Evolutionary conservation across 139 green algal species (phyloP).

Genomic region (Tetraselmis chui): DNA sequence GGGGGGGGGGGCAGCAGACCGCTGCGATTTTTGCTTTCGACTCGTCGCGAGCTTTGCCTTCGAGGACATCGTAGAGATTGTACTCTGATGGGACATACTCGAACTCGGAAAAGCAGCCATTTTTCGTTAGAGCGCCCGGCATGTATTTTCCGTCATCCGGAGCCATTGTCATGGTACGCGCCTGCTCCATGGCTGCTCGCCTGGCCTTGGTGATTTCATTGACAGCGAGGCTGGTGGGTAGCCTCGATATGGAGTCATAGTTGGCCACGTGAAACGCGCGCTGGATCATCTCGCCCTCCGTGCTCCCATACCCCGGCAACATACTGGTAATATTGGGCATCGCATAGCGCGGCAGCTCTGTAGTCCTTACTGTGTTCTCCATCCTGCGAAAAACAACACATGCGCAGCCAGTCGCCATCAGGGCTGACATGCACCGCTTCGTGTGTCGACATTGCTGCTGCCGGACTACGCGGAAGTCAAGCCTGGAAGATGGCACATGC

Average conservation of each 20-base stretch:
- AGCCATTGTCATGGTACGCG: not conserved
- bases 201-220: not conserved
- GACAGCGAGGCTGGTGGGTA: not conserved
- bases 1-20: too few species aligned
- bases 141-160: not conserved
- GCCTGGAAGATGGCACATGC: too few species aligned
- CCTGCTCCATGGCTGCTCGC: not conserved
- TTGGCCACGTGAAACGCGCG: conserved; percentile 48
- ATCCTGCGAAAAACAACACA: not conserved
- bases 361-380: not conserved
- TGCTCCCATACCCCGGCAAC: conserved; percentile 40
- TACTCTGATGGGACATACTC: conserved; percentile 44
- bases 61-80: conserved; percentile 31
- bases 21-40: conserved; percentile 29
- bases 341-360: conserved; percentile 32
- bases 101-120: conserved; percentile 40
- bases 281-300: conserved; percentile 42
- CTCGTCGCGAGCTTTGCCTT: conserved; percentile 34
- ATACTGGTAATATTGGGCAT: conserved; percentile 44
- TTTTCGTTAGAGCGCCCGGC: not conserved
- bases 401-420: too few species aligned
- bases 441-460: too few species aligned
- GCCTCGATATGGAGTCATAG: conserved; percentile 30
- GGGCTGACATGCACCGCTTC: too few species aligned
- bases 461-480: too few species aligned